Conservation (phyloP, 192 early-diverging fungal genomes). For the Umbelopsis sp. region DNA sequence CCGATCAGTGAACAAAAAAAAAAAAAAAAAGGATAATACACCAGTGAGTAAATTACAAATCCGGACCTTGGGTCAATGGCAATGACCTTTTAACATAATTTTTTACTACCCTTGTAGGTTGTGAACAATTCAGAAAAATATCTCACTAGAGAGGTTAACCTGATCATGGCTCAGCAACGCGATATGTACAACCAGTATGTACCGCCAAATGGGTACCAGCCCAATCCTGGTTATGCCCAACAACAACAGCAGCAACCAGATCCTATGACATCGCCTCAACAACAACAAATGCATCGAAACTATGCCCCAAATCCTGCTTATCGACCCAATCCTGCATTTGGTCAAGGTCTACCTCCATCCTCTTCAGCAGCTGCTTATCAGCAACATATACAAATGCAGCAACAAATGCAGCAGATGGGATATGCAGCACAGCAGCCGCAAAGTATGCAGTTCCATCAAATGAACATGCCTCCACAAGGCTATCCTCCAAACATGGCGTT, state of each 20-base stretch:
- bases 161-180: slow-evolving; percentile 19
- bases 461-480: slow-evolving; percentile 12
- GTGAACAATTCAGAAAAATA: neutral
- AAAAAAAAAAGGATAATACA: neutral
- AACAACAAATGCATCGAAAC: slow-evolving; percentile 10
- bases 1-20: slow-evolving; percentile 1
- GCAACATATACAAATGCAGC: slow-evolving; percentile 6
- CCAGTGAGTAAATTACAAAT: slow-evolving; percentile 6
- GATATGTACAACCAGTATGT: slow-evolving; percentile 21
- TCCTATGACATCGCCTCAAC: neutral
- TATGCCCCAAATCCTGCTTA: neutral
- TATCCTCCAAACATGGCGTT: slow-evolving; percentile 13
- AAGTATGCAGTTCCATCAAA: slow-evolving; percentile 15
- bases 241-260: slow-evolving; percentile 28
- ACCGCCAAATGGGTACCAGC: slow-evolving; percentile 11
- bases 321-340: neutral
- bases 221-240: slow-evolving; percentile 15
- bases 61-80: neutral
- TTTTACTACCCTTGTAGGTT: neutral
- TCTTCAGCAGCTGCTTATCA: neutral
- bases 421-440: slow-evolving; percentile 6
- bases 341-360: neutral
- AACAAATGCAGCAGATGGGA: slow-evolving; percentile 13
- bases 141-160: neutral
- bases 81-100: too few species aligned